Evolutionary conservation across 345 rosid species (phyloP).

Genomic region (Streptanthus diversifolius): DNA sequence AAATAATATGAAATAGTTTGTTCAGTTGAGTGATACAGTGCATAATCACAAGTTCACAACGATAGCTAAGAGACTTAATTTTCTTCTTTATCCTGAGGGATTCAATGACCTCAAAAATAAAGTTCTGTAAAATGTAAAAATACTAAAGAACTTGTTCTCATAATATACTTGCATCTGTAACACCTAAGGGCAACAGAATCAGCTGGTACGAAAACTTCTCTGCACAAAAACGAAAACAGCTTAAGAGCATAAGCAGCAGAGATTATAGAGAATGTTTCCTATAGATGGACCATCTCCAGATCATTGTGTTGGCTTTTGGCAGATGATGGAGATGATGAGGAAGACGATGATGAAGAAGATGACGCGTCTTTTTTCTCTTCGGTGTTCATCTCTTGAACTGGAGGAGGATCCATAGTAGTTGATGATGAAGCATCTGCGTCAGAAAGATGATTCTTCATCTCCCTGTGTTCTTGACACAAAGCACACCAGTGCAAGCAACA

Average conservation of each 20-base stretch:
- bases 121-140: not conserved
- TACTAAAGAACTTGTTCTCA: slow-evolving; percentile 17
- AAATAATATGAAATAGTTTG: too few species aligned
- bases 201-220: slow-evolving; percentile 29
- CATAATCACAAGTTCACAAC: not conserved
- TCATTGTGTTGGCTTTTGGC: slow-evolving; percentile 37
- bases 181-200: slow-evolving; percentile 12
- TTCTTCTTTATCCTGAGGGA: not conserved
- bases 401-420: slow-evolving; percentile 70
- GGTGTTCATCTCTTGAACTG: slow-evolving; percentile 66
- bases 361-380: slow-evolving; percentile 28
- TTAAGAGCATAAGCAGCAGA: slow-evolving; percentile 22
- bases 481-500: slow-evolving; percentile 94
- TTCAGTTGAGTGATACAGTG: not conserved
- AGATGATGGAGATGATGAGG: slow-evolving; percentile 40
- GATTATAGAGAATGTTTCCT: slow-evolving; percentile 25
- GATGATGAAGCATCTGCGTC: slow-evolving; percentile 40
- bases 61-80: not conserved
- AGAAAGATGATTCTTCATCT: slow-evolving; percentile 80
- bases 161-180: slow-evolving; percentile 6
- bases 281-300: slow-evolving; percentile 54
- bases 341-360: slow-evolving; percentile 24
- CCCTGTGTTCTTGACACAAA: slow-evolving; percentile 86
- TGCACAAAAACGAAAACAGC: slow-evolving; percentile 4
- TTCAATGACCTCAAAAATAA: not conserved